phyloP scores from a whole-genome alignment of 768 basidiomycete species.

The Plicaturopsis crispa region DNA sequence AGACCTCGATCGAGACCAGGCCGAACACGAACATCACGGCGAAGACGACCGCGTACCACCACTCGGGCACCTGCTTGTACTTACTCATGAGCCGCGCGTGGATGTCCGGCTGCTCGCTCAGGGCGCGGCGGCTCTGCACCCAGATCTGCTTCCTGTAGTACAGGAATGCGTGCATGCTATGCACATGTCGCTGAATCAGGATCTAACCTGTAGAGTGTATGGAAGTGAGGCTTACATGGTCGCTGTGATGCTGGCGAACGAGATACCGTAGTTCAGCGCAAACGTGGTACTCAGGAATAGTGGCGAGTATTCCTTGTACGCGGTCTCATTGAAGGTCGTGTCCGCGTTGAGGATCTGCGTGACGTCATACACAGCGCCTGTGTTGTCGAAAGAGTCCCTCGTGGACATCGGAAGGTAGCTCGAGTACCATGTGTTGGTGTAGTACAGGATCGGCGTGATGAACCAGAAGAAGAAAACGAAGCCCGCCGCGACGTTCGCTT shows the following conservation, averaged over 20 bases:
- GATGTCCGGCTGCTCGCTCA: slow-evolving; percentile 41
- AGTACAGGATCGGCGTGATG: slow-evolving; percentile 40
- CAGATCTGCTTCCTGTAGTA: slow-evolving; percentile 38
- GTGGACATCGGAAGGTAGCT: slow-evolving; percentile 83
- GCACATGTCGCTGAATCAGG: slow-evolving; percentile 44
- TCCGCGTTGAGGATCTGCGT: slow-evolving; percentile 45
- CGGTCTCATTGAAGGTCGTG: slow-evolving; percentile 44
- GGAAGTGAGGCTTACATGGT: slow-evolving; percentile 43
- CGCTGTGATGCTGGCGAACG: slow-evolving; percentile 75
- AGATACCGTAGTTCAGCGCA: slow-evolving; percentile 18
- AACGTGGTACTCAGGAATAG: slow-evolving; percentile 55
- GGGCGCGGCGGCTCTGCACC: slow-evolving; percentile 31
- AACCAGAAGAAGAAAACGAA: slow-evolving; percentile 64
- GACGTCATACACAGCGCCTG: slow-evolving; percentile 50
- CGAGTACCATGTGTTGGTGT: slow-evolving; percentile 67
- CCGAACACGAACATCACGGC: slow-evolving; percentile 26
- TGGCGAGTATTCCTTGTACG: slow-evolving; percentile 51
- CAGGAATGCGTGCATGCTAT: slow-evolving; percentile 37
- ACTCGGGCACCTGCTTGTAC: slow-evolving; percentile 41
- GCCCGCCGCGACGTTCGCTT: slow-evolving; percentile 58
- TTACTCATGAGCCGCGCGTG: slow-evolving; percentile 40
- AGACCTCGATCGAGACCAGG: slow-evolving; percentile 25
- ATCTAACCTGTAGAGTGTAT: too few species aligned
- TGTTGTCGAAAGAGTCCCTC: slow-evolving; percentile 60
- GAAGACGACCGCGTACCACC: slow-evolving; percentile 33